Percentiles rank a stretch among this genome's conserved stretches.
Conservation (phyloP, 441 rosid species). For the Populus hybrid region DNA sequence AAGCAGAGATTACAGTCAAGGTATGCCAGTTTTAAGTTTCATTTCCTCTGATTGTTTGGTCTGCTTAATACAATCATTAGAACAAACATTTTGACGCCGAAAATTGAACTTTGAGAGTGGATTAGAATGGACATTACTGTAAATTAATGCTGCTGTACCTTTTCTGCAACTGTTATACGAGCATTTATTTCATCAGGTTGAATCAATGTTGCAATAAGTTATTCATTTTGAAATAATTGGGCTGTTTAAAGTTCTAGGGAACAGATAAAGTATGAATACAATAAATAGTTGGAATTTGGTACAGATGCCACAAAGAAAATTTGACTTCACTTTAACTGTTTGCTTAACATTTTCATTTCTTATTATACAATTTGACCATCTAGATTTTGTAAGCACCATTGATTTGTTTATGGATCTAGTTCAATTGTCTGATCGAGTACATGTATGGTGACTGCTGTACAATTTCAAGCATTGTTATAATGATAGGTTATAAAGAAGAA, state of each 20-base stretch:
- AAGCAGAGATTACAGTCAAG: slow-evolving; percentile 66
- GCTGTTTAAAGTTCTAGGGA: neutral
- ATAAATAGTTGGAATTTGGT: neutral
- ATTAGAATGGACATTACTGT: neutral
- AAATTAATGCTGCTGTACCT: neutral
- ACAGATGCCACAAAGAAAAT: neutral
- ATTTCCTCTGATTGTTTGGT: neutral
- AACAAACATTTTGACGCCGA: neutral
- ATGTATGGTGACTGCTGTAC: too few relatives aligned
- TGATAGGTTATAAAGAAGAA: too few relatives aligned
- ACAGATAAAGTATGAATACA: neutral
- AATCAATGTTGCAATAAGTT: neutral
- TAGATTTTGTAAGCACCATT: neutral
- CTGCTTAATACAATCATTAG: neutral
- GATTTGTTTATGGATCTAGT: neutral
- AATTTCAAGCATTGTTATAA: too few relatives aligned
- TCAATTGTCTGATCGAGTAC: neutral
- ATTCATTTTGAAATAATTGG: neutral
- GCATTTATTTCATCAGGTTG: neutral
- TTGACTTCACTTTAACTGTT: neutral
- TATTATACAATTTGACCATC: neutral
- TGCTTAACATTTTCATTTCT: neutral
- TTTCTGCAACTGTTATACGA: neutral
- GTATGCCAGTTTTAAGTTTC: slow-evolving; percentile 25
- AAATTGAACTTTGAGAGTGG: neutral